A percentile compares a stretch with the other conserved stretches of the same genome.
phyloP scores from a whole-genome alignment of 1,284 basidiomycete genomes.

The Mycena sp. region DNA sequence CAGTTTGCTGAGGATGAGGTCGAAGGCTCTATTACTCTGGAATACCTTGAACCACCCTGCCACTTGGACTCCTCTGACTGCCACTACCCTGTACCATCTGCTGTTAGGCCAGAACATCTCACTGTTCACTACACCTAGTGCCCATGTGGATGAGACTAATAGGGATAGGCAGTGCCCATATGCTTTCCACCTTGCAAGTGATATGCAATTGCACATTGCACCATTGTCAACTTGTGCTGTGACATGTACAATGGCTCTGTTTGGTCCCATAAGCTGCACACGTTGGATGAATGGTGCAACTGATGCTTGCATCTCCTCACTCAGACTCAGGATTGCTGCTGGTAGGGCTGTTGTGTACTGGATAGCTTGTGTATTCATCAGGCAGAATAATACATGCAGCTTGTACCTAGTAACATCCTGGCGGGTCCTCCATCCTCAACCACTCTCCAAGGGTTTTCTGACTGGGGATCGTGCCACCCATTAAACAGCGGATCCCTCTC shows the following conservation, averaged over 20 bases:
- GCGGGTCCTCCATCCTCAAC: too few species aligned
- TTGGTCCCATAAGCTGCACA: constrained; percentile 2
- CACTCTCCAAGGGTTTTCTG: too few species aligned
- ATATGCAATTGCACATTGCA: background rate
- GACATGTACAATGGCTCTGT: constrained; percentile 2
- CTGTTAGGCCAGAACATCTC: background rate
- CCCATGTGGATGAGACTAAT: background rate
- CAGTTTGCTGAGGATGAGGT: constrained; percentile 20
- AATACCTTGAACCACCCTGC: constrained; percentile 22
- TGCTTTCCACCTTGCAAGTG: background rate
- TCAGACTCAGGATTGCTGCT: background rate
- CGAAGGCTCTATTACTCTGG: constrained; percentile 5
- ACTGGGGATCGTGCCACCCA: too few species aligned
- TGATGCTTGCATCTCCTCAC: background rate
- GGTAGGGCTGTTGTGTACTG: too few species aligned
- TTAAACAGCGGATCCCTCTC: too few species aligned
- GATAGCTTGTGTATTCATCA: too few species aligned
- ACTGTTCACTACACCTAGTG: constrained; percentile 1
- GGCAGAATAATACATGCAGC: too few species aligned
- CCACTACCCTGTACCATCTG: background rate
- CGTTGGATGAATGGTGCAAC: constrained; percentile 15
- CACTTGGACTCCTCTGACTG: background rate
- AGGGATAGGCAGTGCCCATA: constrained; percentile 1
- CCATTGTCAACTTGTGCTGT: constrained; percentile 6
- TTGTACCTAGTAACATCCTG: too few species aligned